Percentiles rank a stretch among this genome's conserved stretches.
These are phyloP conservation scores for Pelargonium australe DNA, from an alignment of 441 rosid genomes.

Conservation along the genomic window DNA sequence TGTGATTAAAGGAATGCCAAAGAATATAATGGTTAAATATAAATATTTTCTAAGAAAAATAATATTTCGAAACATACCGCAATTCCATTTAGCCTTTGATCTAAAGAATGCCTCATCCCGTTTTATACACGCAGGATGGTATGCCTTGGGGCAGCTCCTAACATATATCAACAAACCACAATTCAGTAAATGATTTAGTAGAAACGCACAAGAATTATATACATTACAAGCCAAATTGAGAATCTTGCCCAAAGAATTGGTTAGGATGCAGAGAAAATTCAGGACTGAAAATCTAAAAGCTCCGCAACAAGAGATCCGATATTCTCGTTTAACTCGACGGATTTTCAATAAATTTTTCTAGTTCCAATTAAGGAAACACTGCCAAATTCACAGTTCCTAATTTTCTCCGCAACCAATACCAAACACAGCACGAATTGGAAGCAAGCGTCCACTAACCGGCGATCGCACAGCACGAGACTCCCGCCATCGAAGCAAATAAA, in stretches of 20 bases:
- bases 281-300: too few species aligned
- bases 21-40: neutral
- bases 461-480: conserved; percentile 95
- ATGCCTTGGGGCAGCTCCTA: conserved; percentile 99
- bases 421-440: conserved; percentile 1
- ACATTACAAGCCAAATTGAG: conserved; percentile 3
- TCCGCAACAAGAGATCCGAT: neutral
- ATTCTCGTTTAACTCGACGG: neutral
- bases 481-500: conserved; percentile 99
- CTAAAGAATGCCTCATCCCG: conserved; percentile 83
- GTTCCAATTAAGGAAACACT: neutral
- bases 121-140: conserved; percentile 92
- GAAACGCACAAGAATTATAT: conserved; percentile 11
- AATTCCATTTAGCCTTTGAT: conserved; percentile 91
- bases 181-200: conserved; percentile 17
- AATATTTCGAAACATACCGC: conserved; percentile 48
- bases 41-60: neutral
- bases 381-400: neutral
- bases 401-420: conserved; percentile 12
- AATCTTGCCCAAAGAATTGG: neutral
- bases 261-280: too few species aligned
- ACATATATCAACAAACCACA: conserved; percentile 21
- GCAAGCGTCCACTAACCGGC: conserved; percentile 50
- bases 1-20: neutral
- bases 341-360: neutral